Percentiles rank a stretch among this genome's conserved stretches.
Evolutionary conservation across 306 rosid species (phyloP).

Genomic region (Glycine latifolia): DNA sequence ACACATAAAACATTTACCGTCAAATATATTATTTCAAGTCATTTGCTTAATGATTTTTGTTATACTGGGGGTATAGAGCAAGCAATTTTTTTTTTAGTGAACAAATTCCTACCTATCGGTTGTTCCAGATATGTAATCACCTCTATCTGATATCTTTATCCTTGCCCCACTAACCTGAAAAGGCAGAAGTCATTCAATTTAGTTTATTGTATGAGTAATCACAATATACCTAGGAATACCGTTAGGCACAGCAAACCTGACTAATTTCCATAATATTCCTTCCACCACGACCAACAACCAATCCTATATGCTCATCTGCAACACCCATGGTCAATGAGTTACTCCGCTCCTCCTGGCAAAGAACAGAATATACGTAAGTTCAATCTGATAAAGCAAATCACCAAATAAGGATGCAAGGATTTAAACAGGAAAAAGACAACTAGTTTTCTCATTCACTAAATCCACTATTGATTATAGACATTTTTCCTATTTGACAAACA

Average conservation of each 20-base stretch:
- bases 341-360: constrained; percentile 83
- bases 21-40: background rate
- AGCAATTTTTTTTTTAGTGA: constrained; percentile 24
- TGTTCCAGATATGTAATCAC: constrained; percentile 96
- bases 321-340: constrained; percentile 90
- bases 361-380: constrained; percentile 43
- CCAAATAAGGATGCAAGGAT: constrained; percentile 31
- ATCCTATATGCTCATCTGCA: constrained; percentile 86
- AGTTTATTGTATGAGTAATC: constrained; percentile 28
- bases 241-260: constrained; percentile 69
- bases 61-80: background rate
- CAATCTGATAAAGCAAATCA: constrained; percentile 25
- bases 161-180: constrained; percentile 93
- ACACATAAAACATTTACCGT: constrained; percentile 20
- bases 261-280: constrained; percentile 91
- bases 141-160: constrained; percentile 98
- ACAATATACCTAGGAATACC: background rate
- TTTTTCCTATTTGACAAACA: background rate
- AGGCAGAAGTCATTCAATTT: constrained; percentile 41
- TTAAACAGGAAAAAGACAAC: constrained; percentile 18
- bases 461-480: background rate
- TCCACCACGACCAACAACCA: constrained; percentile 99
- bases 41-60: background rate
- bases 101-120: constrained; percentile 74
- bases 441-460: constrained; percentile 9